Base-by-base conservation (phyloP, 2,329 filamentous ascomycete genomes). In the Davidsoniella eucalypti region DNA sequence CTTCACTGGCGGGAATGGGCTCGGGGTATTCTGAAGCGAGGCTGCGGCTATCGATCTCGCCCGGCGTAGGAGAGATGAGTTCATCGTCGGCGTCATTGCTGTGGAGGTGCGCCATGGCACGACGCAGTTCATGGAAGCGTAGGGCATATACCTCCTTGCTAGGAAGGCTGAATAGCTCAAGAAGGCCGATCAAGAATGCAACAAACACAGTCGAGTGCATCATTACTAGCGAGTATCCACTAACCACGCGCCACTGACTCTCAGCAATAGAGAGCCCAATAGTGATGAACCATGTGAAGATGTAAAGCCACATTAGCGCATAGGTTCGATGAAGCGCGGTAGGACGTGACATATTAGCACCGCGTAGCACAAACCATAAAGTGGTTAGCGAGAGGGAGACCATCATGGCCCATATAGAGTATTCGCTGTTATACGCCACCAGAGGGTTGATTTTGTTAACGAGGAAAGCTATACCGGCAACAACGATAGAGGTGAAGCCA, bases 351-450 rank as follows among this genome's bases (percentile, higher is more conserved):
- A 81, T 83, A 59, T 87, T 82, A 14, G 86, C 84, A 2, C 84
- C 80, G 16, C 82, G 76, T 58, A 87, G 79, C 36, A 93, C 71
- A 55, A 87, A 81, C 90, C 90, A 96, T 43, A 87, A 80, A 17
- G 81, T 63, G 53, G 83, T 80, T 59, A 92, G 78, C 70, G 87
- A 94, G 1, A 86, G 71, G 0, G 84, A 84, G 0, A 90, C 60
- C 67, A 87, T 84, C 81, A 93, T 93, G 25, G 78, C 77, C 86
- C 87, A 94, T 1, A 71, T 73, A 37, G 4, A 3, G 2, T 92
- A 96, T 44, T 80, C 74, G 58, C 84, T 93, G 65, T 86, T 88
- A 66, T 95, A 92, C n/a, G 92, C 70, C 58, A 96, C 87, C 58
- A 86, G 75, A 1, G 90, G 87, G 60, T 96, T 96, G 60, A 90